phyloP scores from a whole-genome alignment of 768 basidiomycete species.

The Tremella mesenterica region DNA sequence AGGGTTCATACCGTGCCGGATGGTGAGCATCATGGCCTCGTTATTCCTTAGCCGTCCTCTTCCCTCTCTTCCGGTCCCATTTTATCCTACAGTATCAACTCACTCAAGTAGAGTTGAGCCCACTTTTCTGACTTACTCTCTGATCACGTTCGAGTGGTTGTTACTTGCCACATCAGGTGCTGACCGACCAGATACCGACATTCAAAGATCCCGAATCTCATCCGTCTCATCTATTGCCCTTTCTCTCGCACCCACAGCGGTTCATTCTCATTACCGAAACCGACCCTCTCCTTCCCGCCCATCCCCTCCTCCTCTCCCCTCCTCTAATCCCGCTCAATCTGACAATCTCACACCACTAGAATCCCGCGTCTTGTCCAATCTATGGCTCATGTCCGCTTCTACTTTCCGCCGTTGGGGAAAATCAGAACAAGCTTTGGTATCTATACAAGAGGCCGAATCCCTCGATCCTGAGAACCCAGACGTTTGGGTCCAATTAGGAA shows the following conservation, averaged over 20 bases:
- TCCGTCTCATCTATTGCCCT: constrained; percentile 19
- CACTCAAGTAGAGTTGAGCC: neutral
- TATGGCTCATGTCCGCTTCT: constrained; percentile 92
- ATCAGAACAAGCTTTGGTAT: constrained; percentile 77
- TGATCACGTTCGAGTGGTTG: too few relatives aligned
- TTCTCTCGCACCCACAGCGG: constrained; percentile 33
- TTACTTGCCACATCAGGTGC: too few relatives aligned
- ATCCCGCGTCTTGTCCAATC: constrained; percentile 63
- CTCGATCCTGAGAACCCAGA: constrained; percentile 74
- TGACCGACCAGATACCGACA: neutral
- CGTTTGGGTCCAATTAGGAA: constrained; percentile 85
- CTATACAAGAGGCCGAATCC: constrained; percentile 91
- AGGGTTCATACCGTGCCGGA: neutral
- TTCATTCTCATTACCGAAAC: constrained; percentile 12
- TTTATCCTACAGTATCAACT: neutral
- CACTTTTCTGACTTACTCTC: too few relatives aligned
- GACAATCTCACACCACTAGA: constrained; percentile 48
- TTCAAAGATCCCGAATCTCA: constrained; percentile 7
- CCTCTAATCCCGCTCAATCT: constrained; percentile 26
- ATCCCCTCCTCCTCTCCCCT: constrained; percentile 46
- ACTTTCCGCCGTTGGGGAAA: constrained; percentile 84
- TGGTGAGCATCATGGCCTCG: neutral
- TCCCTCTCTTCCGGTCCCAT: neutral
- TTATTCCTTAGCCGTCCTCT: neutral
- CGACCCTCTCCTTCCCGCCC: constrained; percentile 44